Percentiles rank a stretch among this genome's conserved stretches.
Evolutionary conservation across 2,329 filamentous ascomycete species (phyloP).

Genomic region (Neonectria hederae): DNA sequence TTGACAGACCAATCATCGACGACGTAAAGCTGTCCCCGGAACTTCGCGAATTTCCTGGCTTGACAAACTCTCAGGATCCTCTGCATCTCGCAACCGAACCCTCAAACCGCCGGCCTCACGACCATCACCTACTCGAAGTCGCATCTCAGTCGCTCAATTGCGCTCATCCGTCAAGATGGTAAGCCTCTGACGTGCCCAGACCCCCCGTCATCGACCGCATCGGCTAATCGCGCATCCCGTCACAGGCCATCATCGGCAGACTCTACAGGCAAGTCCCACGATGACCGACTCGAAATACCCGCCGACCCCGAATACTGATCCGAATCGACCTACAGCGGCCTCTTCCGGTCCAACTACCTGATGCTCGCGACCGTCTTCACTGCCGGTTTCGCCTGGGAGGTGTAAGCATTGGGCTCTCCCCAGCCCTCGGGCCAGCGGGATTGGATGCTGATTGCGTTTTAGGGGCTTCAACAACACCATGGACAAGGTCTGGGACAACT

Average conservation of each 20-base stretch:
- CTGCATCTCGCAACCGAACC: constrained; percentile 43
- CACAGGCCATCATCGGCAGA: constrained; percentile 49
- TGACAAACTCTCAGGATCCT: constrained; percentile 45
- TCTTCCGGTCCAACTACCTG: constrained; percentile 87
- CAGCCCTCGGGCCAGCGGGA: constrained; percentile 29
- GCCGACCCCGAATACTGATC: constrained; percentile 39
- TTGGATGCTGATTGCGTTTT: constrained; percentile 45
- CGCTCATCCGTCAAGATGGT: constrained; percentile 50
- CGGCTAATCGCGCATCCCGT: constrained; percentile 49
- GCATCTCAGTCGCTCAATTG: constrained; percentile 44
- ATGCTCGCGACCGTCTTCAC: constrained; percentile 90
- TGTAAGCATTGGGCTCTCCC: constrained; percentile 69
- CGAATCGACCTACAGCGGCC: constrained; percentile 63
- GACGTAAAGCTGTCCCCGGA: constrained; percentile 44
- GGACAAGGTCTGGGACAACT: constrained; percentile 87
- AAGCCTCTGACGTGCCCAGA: constrained; percentile 27
- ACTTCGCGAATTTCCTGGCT: constrained; percentile 49
- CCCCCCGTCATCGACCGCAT: constrained; percentile 11
- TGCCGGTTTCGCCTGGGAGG: constrained; percentile 88
- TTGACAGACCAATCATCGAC: constrained; percentile 44
- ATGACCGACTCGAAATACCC: constrained; percentile 30
- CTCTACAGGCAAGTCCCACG: constrained; percentile 53
- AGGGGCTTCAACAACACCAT: constrained; percentile 86
- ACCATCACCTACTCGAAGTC: constrained; percentile 39
- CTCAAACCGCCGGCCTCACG: constrained; percentile 40